Evolutionary conservation across 495 filamentous ascomycete genomes (phyloP).

Genomic region (Paragyromitra xinjiangensis): DNA sequence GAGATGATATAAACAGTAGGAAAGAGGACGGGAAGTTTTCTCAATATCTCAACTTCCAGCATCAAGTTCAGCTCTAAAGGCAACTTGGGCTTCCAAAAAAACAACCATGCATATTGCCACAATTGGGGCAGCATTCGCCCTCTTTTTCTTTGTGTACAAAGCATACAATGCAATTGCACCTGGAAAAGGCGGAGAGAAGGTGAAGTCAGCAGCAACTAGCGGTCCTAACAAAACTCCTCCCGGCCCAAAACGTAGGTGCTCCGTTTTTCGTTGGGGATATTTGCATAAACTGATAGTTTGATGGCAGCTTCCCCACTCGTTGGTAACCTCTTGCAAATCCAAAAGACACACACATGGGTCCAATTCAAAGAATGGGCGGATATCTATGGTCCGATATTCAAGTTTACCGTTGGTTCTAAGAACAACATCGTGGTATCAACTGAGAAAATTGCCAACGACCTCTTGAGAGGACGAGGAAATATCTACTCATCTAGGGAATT

Average conservation of each 20-base stretch:
- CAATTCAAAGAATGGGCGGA: conserved; percentile 69
- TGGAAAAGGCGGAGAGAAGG: background rate
- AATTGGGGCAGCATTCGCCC: conserved; percentile 20
- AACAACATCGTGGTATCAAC: conserved; percentile 67
- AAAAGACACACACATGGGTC: conserved; percentile 64
- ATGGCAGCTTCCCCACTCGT: conserved; percentile 59
- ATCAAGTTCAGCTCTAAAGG: background rate
- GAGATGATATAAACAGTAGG: conserved; percentile 24
- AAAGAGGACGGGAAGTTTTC: background rate
- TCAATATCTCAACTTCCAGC: conserved; percentile 10
- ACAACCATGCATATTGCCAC: conserved; percentile 28
- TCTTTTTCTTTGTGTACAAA: conserved; percentile 35
- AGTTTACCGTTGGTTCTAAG: conserved; percentile 62
- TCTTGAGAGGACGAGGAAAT: conserved; percentile 65
- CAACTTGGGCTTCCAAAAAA: background rate
- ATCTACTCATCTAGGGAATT: conserved; percentile 61
- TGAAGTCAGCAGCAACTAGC: background rate
- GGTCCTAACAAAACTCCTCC: background rate
- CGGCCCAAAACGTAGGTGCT: conserved; percentile 32
- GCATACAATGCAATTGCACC: conserved; percentile 2
- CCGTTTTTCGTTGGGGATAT: background rate
- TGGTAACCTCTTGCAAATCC: conserved; percentile 64
- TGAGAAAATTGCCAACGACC: conserved; percentile 66
- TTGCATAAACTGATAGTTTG: background rate
- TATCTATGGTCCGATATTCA: conserved; percentile 66